phyloP scores from a whole-genome alignment of 345 rosid genomes.

The Aurinia saxatilis region DNA sequence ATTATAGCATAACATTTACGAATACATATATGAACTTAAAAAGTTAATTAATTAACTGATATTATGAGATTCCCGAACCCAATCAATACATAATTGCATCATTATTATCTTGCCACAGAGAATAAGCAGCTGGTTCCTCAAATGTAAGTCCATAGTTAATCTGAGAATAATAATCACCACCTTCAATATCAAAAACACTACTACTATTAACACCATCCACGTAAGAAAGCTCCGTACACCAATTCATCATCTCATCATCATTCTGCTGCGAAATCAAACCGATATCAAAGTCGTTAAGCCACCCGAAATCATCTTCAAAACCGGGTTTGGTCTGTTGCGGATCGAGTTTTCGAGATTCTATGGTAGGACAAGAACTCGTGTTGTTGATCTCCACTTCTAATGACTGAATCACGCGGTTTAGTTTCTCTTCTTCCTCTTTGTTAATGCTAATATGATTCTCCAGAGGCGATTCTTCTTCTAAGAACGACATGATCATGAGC shows the following conservation, averaged over 20 bases:
- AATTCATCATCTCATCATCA: constrained; percentile 40
- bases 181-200: constrained; percentile 29
- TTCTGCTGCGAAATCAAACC: constrained; percentile 29
- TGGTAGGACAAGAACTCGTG: constrained; percentile 7
- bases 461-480: constrained; percentile 32
- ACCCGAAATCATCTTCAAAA: constrained; percentile 17
- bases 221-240: constrained; percentile 33
- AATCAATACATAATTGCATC: constrained; percentile 25
- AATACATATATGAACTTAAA: not conserved
- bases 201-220: constrained; percentile 25
- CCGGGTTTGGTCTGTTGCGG: not conserved
- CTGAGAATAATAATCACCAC: constrained; percentile 28
- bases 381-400: constrained; percentile 46
- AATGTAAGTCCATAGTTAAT: constrained; percentile 27
- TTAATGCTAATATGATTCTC: constrained; percentile 25
- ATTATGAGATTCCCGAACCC: not conserved
- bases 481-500: constrained; percentile 28
- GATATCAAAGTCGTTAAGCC: constrained; percentile 25
- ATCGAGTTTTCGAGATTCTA: constrained; percentile 7
- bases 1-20: not conserved
- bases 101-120: constrained; percentile 40
- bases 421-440: constrained; percentile 35
- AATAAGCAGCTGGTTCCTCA: constrained; percentile 29
- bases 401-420: constrained; percentile 40
- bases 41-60: constrained; percentile 1